Percentiles rank a stretch among this genome's conserved stretches.
phyloP scores from a whole-genome alignment of 441 rosid genomes.

The Arabidopsis lyrata region DNA sequence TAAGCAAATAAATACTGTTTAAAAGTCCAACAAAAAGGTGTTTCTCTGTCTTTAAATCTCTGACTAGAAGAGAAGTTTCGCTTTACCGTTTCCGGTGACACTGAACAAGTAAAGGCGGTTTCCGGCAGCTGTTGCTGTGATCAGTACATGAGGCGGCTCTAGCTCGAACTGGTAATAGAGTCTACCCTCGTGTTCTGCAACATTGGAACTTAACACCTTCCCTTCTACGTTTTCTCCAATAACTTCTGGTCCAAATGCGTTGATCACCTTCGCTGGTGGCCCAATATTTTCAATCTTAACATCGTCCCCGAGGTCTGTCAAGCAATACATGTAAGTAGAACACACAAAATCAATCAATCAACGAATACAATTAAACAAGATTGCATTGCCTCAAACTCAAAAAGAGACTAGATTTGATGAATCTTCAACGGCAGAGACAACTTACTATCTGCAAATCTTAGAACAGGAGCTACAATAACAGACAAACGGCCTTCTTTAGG shows the following conservation, averaged over 20 bases:
- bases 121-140: constrained; percentile 97
- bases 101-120: constrained; percentile 86
- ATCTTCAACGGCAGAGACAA: background rate
- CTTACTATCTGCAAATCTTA: constrained; percentile 90
- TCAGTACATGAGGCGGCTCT: constrained; percentile 91
- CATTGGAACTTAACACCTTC: constrained; percentile 72
- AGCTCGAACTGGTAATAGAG: constrained; percentile 82
- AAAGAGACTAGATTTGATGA: background rate
- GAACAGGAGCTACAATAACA: constrained; percentile 94
- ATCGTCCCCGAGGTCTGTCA: constrained; percentile 69
- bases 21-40: background rate
- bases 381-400: background rate
- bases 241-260: constrained; percentile 93
- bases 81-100: constrained; percentile 74
- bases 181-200: constrained; percentile 73
- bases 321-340: background rate
- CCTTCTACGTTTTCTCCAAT: constrained; percentile 93
- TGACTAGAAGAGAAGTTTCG: background rate
- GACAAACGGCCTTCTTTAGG: constrained; percentile 85
- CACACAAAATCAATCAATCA: background rate
- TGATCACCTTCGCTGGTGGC: constrained; percentile 85
- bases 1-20: background rate
- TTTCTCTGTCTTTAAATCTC: background rate
- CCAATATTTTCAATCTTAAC: constrained; percentile 81
- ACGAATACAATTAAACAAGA: background rate